Evolutionary conservation across 352 stramenopile species (phyloP).

Genomic region (Globisporangium ultimum): DNA sequence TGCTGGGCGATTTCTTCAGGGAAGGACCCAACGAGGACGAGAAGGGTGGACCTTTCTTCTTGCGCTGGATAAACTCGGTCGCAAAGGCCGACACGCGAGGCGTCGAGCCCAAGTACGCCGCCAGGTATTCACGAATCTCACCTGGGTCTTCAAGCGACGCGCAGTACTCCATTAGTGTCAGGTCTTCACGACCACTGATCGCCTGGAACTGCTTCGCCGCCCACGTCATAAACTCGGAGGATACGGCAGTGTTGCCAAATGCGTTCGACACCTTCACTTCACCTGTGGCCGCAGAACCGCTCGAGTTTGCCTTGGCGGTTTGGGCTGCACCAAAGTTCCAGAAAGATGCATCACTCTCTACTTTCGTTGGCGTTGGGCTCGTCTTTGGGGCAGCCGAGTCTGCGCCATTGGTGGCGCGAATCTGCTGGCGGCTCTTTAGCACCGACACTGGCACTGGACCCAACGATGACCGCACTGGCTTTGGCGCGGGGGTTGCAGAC

Average conservation of each 20-base stretch:
- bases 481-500: conserved; percentile 40
- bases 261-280: conserved; percentile 26
- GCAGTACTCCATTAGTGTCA: conserved; percentile 93
- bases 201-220: conserved; percentile 75
- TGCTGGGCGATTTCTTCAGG: conserved; percentile 41
- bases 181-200: conserved; percentile 69
- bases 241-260: conserved; percentile 47
- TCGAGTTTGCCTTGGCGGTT: conserved; percentile 20
- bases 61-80: conserved; percentile 95
- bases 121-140: conserved; percentile 96
- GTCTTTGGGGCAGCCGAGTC: conserved; percentile 15
- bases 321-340: conserved; percentile 77
- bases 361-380: conserved; percentile 34
- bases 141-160: conserved; percentile 92
- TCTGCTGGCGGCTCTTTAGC: conserved; percentile 72
- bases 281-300: conserved; percentile 6
- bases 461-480: conserved; percentile 45
- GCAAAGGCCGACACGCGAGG: conserved; percentile 96
- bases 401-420: conserved; percentile 35
- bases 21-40: not conserved
- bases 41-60: conserved; percentile 53
- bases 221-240: conserved; percentile 79
- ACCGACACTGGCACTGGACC: conserved; percentile 75
- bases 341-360: conserved; percentile 70
- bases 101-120: conserved; percentile 94